Percentiles rank a stretch among this genome's conserved stretches.
phyloP scores from a whole-genome alignment of 148 eudicot species.

The Mesembryanthemum crystallinum region DNA sequence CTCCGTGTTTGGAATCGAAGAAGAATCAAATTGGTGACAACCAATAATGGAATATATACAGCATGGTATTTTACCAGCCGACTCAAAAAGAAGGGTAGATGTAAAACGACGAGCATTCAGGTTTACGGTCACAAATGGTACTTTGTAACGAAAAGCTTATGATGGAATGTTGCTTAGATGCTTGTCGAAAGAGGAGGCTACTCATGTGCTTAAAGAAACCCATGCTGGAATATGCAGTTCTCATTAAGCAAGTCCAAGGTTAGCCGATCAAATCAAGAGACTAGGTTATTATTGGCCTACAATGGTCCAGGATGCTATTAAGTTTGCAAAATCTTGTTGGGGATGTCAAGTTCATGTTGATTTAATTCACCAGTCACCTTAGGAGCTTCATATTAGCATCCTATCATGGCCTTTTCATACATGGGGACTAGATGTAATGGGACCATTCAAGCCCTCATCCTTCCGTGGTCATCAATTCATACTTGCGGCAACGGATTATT shows the following conservation, averaged over 20 bases:
- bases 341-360: conserved; percentile 9
- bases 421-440: conserved; percentile 11
- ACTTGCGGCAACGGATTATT: background rate
- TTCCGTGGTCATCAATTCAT: conserved; percentile 8
- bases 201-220: background rate
- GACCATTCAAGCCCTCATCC: background rate
- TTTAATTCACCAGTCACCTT: conserved; percentile 4
- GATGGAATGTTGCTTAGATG: background rate
- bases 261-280: conserved; percentile 5
- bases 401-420: conserved; percentile 1
- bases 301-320: conserved; percentile 10
- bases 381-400: background rate
- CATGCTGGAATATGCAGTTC: conserved; percentile 11
- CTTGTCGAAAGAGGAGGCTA: background rate
- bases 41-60: background rate
- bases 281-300: conserved; percentile 20
- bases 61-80: conserved; percentile 1
- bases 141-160: background rate
- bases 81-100: background rate
- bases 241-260: conserved; percentile 13
- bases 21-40: conserved; percentile 5
- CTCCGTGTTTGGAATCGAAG: background rate
- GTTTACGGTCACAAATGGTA: background rate
- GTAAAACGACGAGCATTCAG: background rate
- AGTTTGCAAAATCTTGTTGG: conserved; percentile 7